These are phyloP conservation scores for Triticum monococcum DNA, from an alignment of 176 grass and related monocot species.

Conservation along the genomic window DNA sequence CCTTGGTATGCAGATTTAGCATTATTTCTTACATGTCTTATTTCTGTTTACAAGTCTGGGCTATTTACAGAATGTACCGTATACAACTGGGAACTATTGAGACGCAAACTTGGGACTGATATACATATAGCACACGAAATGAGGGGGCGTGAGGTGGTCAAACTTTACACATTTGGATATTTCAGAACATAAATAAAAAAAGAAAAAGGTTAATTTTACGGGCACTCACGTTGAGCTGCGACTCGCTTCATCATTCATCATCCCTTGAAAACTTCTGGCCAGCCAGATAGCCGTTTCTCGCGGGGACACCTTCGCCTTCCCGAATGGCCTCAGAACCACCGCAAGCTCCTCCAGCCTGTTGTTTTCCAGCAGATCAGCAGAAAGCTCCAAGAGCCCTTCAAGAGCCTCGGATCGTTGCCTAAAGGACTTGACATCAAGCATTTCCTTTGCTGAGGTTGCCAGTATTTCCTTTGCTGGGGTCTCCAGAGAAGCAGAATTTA, in stretches of 20 bases:
- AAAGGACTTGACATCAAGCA: conserved; percentile 87
- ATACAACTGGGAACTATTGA: conserved; percentile 39
- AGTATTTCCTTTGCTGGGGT: conserved; percentile 65
- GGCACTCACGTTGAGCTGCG: conserved; percentile 49
- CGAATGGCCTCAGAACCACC: conserved; percentile 93
- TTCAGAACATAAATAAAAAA: conserved; percentile 17
- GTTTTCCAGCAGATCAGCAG: conserved; percentile 75
- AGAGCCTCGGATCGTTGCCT: conserved; percentile 93
- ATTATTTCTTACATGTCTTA: conserved; percentile 33
- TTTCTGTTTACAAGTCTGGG: conserved; percentile 39
- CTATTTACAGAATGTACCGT: conserved; percentile 58
- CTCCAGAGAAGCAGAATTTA: conserved; percentile 36
- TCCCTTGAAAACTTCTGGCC: conserved; percentile 96
- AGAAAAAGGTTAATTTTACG: neutral
- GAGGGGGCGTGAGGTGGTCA: conserved; percentile 23
- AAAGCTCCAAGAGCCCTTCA: conserved; percentile 95
- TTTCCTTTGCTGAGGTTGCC: conserved; percentile 60
- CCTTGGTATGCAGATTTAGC: conserved; percentile 15
- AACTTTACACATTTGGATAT: conserved; percentile 28
- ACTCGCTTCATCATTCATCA: conserved; percentile 89
- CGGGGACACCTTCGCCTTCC: conserved; percentile 92
- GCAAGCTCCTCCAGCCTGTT: conserved; percentile 87
- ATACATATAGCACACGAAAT: conserved; percentile 20
- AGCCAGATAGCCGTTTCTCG: conserved; percentile 98
- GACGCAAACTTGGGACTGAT: conserved; percentile 25